Evolutionary conservation across 2,329 filamentous ascomycete genomes (phyloP).

Genomic region (Thelonectria discophora): DNA sequence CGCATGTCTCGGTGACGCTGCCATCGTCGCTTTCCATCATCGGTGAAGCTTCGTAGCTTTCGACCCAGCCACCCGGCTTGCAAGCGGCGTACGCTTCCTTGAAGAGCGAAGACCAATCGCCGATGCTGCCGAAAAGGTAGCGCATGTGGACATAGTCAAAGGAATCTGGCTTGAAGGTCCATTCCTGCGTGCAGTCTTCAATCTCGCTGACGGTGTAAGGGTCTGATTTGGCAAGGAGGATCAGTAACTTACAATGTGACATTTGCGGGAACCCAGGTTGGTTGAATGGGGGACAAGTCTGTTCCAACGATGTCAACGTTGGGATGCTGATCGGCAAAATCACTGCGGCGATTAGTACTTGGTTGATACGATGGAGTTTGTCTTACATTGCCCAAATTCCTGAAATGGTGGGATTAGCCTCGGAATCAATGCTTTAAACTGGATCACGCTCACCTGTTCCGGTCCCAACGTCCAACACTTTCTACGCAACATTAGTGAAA

Average conservation of each 20-base stretch:
- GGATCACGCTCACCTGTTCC: constrained; percentile 26
- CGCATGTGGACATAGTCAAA: constrained; percentile 32
- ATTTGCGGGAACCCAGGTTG: constrained; percentile 27
- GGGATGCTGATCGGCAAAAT: constrained; percentile 26
- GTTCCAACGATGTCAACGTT: constrained; percentile 26
- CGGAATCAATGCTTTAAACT: not conserved
- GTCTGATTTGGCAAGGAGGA: accelerated
- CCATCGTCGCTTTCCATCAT: constrained; percentile 29
- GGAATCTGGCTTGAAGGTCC: constrained; percentile 27
- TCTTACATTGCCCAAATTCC: constrained; percentile 33
- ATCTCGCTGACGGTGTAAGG: constrained; percentile 24
- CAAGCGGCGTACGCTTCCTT: constrained; percentile 25
- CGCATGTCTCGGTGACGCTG: constrained; percentile 23
- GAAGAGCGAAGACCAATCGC: constrained; percentile 24
- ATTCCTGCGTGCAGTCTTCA: constrained; percentile 34
- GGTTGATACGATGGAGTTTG: accelerated
- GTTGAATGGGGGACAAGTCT: constrained; percentile 31
- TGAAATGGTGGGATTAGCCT: not conserved
- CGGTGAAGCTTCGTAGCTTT: constrained; percentile 29
- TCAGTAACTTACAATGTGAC: constrained; percentile 20
- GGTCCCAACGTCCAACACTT: constrained; percentile 27
- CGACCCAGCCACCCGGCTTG: constrained; percentile 24
- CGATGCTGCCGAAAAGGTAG: constrained; percentile 29
- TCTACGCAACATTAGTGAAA: constrained; percentile 5
- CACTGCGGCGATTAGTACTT: not conserved